phyloP scores from a whole-genome alignment of 1,284 basidiomycete genomes.

The Apiotrichum gamsii region DNA sequence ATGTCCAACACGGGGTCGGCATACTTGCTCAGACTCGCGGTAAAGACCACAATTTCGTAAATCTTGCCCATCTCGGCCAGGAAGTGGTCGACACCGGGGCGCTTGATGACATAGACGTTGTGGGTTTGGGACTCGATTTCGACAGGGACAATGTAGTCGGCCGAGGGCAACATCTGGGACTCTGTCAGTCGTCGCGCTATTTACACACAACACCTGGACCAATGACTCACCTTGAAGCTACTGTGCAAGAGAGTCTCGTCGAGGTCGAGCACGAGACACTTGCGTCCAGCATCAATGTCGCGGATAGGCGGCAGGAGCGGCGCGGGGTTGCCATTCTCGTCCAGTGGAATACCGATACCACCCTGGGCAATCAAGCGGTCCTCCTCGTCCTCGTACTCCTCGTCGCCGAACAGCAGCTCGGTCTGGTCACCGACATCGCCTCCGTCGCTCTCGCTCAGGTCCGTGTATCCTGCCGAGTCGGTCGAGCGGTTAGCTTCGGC shows the following conservation, averaged over 20 bases:
- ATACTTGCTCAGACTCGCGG: constrained; percentile 97
- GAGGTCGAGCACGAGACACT: constrained; percentile 89
- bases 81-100: constrained; percentile 95
- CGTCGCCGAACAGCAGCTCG: constrained; percentile 47
- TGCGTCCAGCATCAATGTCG: constrained; percentile 68
- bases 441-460: constrained; percentile 38
- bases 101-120: constrained; percentile 98
- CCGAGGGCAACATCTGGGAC: constrained; percentile 78
- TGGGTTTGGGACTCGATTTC: constrained; percentile 98
- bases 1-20: constrained; percentile 98
- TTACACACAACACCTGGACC: too few relatives aligned
- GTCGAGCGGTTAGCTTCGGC: constrained; percentile 25
- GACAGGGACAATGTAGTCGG: constrained; percentile 97
- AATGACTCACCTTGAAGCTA: constrained; percentile 72
- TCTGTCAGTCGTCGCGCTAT: neutral
- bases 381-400: constrained; percentile 64
- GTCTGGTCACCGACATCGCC: constrained; percentile 49
- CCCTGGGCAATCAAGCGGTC: constrained; percentile 70
- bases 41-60: constrained; percentile 98
- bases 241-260: constrained; percentile 94
- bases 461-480: constrained; percentile 35
- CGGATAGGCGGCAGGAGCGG: constrained; percentile 75
- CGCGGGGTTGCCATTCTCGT: constrained; percentile 74
- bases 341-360: constrained; percentile 73
- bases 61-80: constrained; percentile 94